A percentile compares a stretch with the other conserved stretches of the same genome.
Evolutionary conservation across 139 green algal species (phyloP).

Genomic region (Chlamydomonas applanata): DNA sequence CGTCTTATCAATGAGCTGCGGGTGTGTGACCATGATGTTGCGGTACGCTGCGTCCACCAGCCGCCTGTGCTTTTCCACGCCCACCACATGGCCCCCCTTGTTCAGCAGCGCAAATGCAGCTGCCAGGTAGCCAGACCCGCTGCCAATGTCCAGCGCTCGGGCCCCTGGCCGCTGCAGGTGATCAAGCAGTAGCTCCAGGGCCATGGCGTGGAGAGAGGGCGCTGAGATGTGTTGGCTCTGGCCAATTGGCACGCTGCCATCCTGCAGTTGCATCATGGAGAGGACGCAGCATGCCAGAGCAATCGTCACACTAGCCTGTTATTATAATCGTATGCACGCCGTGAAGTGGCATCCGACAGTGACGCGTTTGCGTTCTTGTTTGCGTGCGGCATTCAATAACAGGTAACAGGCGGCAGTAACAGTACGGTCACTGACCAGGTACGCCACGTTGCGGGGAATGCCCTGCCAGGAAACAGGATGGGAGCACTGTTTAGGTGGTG

Average conservation of each 20-base stretch:
- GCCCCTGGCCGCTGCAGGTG: constrained; percentile 57
- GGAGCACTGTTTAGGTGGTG: too few species aligned
- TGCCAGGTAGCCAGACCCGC: constrained; percentile 76
- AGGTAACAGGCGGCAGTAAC: too few species aligned
- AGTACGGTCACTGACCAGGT: too few species aligned
- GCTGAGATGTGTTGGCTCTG: constrained; percentile 83
- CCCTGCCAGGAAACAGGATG: too few species aligned
- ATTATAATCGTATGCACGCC: too few species aligned
- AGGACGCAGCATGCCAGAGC: too few species aligned
- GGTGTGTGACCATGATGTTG: constrained; percentile 25
- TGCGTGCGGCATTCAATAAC: too few species aligned
- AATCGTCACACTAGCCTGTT: too few species aligned
- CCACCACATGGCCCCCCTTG: constrained; percentile 51
- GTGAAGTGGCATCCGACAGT: too few species aligned
- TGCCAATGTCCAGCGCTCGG: constrained; percentile 83
- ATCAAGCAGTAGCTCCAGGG: constrained; percentile 74
- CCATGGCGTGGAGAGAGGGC: constrained; percentile 81
- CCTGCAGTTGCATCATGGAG: too few species aligned
- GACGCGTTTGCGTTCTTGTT: too few species aligned
- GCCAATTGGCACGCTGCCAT: constrained; percentile 60
- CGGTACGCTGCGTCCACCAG: constrained; percentile 17
- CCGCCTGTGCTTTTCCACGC: constrained; percentile 55
- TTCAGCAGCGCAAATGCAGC: constrained; percentile 78
- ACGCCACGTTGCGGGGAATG: too few species aligned
- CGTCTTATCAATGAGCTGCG: constrained; percentile 25